Conservation (phyloP, 768 basidiomycete genomes). For the Panellus pusillus region DNA sequence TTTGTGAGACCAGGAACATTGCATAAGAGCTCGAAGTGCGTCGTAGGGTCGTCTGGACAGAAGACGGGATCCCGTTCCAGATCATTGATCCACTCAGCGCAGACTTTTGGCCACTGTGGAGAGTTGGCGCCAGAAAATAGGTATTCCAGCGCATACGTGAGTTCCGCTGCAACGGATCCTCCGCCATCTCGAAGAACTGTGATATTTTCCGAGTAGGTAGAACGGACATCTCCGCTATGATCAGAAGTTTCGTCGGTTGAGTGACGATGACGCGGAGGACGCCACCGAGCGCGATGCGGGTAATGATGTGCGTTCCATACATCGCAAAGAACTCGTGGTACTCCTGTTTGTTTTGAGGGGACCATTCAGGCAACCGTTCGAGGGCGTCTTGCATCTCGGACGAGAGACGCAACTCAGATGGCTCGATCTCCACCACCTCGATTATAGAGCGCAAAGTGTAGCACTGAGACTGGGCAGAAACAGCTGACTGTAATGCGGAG, state of each 20-base stretch:
- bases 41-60: conserved; percentile 5
- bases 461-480: not conserved
- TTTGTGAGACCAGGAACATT: not conserved
- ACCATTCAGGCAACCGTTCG: not conserved
- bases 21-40: not conserved
- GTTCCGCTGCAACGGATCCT: conserved; percentile 1
- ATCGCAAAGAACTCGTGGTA: conserved; percentile 4
- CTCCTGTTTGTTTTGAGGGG: not conserved
- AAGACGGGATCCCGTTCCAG: conserved; percentile 13
- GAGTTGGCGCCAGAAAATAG: not conserved
- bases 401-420: not conserved
- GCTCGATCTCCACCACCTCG: not conserved
- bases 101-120: not conserved
- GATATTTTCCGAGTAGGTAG: not conserved
- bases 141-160: not conserved
- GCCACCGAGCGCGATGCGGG: conserved; percentile 3
- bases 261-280: not conserved
- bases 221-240: not conserved
- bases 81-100: conserved; percentile 2
- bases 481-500: conserved; percentile 1
- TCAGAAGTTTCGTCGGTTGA: not conserved
- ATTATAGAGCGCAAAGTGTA: not conserved
- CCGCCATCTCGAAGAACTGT: conserved; percentile 2
- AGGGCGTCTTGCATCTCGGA: conserved; percentile 1
- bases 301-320: conserved; percentile 6